Conservation (phyloP, 768 basidiomycete genomes). For the Boletus rex-veris region DNA sequence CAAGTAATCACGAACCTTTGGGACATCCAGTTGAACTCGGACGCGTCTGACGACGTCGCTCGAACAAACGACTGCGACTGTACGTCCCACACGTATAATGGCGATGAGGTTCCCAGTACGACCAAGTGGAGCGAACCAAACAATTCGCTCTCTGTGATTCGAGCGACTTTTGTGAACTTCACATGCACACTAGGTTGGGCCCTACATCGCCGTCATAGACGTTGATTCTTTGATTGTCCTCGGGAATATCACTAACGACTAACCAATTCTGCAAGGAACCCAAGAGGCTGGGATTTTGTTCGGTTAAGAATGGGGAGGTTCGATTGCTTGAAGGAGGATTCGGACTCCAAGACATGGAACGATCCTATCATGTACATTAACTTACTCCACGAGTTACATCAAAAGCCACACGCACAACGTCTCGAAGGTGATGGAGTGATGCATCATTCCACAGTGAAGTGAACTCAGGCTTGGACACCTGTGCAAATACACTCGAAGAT, state of each 20-base stretch:
- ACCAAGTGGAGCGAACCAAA: conserved; percentile 52
- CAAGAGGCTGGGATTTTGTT: conserved; percentile 53
- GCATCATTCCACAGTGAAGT: conserved; percentile 22
- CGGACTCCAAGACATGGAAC: conserved; percentile 63
- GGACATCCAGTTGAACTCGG: conserved; percentile 47
- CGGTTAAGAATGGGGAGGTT: conserved; percentile 62
- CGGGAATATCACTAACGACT: conserved; percentile 20
- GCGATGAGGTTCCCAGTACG: conserved; percentile 65
- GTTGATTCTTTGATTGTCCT: background rate
- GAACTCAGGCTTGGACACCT: background rate
- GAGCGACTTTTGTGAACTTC: conserved; percentile 36
- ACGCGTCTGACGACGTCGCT: conserved; percentile 31
- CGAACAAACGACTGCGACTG: conserved; percentile 54
- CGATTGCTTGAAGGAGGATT: conserved; percentile 33
- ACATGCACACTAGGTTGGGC: conserved; percentile 45
- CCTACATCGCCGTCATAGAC: conserved; percentile 35
- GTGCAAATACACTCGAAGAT: background rate
- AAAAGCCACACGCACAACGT: conserved; percentile 14
- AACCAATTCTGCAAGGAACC: conserved; percentile 61
- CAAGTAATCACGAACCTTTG: conserved; percentile 43
- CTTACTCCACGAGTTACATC: background rate
- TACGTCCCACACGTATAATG: conserved; percentile 61
- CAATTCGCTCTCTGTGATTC: conserved; percentile 47
- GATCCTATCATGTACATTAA: conserved; percentile 35
- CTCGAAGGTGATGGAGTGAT: background rate